phyloP scores from a whole-genome alignment of 2,329 filamentous ascomycete species.

The Penicillium oxalicum region DNA sequence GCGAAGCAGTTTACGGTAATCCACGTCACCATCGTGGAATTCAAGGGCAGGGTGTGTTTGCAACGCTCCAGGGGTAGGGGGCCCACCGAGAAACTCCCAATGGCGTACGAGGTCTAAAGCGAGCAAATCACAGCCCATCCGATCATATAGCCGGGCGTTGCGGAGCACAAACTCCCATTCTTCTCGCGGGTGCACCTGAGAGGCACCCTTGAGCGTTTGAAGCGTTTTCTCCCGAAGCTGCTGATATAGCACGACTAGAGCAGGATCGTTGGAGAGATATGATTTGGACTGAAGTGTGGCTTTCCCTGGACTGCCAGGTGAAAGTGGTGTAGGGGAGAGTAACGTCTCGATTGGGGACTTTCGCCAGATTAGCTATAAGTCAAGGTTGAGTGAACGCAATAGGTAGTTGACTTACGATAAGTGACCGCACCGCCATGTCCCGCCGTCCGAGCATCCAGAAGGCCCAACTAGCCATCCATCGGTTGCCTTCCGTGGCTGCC shows the following conservation, averaged over 20 bases:
- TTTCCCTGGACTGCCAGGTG: slow-evolving; percentile 57
- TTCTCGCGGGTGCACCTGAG: slow-evolving; percentile 67
- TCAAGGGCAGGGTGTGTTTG: slow-evolving; percentile 34
- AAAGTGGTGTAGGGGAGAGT: slow-evolving; percentile 43
- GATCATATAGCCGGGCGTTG: slow-evolving; percentile 74
- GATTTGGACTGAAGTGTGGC: slow-evolving; percentile 61
- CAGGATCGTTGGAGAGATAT: slow-evolving; percentile 86
- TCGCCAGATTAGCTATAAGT: not conserved
- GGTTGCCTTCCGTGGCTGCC: slow-evolving; percentile 74
- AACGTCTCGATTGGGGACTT: slow-evolving; percentile 76
- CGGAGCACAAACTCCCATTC: slow-evolving; percentile 89
- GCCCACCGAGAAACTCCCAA: slow-evolving; percentile 45
- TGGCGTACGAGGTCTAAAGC: slow-evolving; percentile 66
- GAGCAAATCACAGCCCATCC: slow-evolving; percentile 89
- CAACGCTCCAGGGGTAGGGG: slow-evolving; percentile 16
- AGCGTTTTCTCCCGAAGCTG: slow-evolving; percentile 75
- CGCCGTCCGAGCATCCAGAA: slow-evolving; percentile 83
- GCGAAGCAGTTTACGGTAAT: slow-evolving; percentile 63
- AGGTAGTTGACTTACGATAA: slow-evolving; percentile 58
- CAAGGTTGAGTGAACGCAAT: not conserved
- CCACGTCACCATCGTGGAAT: slow-evolving; percentile 36
- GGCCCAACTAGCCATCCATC: slow-evolving; percentile 93
- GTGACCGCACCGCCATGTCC: slow-evolving; percentile 74
- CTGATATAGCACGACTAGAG: slow-evolving; percentile 77
- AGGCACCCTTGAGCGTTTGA: slow-evolving; percentile 78